These are phyloP conservation scores for Mycocentrospora acerina DNA, from an alignment of 2,329 filamentous ascomycete species.

Conservation along the genomic window DNA sequence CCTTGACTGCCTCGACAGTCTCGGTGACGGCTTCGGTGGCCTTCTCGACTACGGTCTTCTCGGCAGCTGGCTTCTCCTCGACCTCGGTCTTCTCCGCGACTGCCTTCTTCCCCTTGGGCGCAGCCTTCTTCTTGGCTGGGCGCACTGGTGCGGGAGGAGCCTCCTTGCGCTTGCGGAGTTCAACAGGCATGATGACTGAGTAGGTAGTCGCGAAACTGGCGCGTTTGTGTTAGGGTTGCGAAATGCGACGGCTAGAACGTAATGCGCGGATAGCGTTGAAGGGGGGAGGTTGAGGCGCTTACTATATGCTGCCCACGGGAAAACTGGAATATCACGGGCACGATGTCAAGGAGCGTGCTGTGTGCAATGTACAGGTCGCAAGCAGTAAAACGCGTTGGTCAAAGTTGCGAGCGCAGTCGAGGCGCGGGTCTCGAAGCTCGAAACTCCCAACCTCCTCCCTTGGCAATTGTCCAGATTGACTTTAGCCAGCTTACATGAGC, in stretches of 20 bases:
- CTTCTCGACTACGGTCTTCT: constrained; percentile 40
- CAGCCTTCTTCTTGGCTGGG: constrained; percentile 51
- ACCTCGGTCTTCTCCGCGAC: constrained; percentile 47
- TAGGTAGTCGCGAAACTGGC: constrained; percentile 26
- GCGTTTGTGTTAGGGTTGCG: constrained; percentile 26
- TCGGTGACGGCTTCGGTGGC: constrained; percentile 34
- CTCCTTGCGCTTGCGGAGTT: constrained; percentile 65
- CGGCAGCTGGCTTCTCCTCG: constrained; percentile 27
- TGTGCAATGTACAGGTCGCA: too few species aligned
- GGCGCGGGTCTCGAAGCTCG: not conserved
- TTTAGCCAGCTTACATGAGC: constrained; percentile 40
- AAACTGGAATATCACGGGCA: constrained; percentile 4
- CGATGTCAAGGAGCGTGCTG: not conserved
- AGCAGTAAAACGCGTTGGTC: not conserved
- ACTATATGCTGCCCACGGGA: constrained; percentile 5
- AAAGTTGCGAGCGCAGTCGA: constrained; percentile 2
- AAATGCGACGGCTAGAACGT: constrained; percentile 7
- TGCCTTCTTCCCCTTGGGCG: constrained; percentile 40
- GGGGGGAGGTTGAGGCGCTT: constrained; percentile 11
- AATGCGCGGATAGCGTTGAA: constrained; percentile 6
- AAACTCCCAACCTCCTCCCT: constrained; percentile 32
- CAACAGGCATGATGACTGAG: constrained; percentile 49
- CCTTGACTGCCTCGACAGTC: constrained; percentile 36
- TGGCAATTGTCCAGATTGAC: constrained; percentile 31
- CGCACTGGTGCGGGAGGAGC: constrained; percentile 52